Percentiles rank a stretch among this genome's conserved stretches.
Conservation (phyloP, 2,329 filamentous ascomycete genomes). For the Scytalidium sp. region DNA sequence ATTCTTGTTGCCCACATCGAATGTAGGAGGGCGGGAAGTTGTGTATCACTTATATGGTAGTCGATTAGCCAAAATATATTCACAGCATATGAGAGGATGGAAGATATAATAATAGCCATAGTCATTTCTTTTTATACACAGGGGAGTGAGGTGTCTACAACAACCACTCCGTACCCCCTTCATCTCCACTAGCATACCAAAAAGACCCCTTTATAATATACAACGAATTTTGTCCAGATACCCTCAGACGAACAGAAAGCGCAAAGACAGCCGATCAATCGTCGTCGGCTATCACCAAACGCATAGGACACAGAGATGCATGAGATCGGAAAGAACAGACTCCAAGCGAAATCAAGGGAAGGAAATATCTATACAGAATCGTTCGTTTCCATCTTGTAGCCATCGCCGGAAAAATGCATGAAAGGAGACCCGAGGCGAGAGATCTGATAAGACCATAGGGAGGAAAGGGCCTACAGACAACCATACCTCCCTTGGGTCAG, state of each 20-base stretch:
- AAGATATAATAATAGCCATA: no score
- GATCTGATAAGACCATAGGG: neutral
- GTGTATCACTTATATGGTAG: no score
- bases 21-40: no score
- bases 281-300: neutral
- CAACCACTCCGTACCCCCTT: neutral
- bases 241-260: neutral
- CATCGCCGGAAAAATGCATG: neutral
- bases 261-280: neutral
- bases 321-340: neutral
- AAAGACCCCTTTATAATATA: neutral
- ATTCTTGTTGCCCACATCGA: no score
- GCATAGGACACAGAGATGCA: neutral
- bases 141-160: constrained; percentile 27
- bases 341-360: neutral
- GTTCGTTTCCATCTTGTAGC: neutral
- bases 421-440: neutral
- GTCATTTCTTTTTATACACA: constrained; percentile 63
- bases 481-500: neutral
- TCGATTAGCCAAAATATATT: no score
- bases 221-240: neutral
- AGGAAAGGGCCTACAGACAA: neutral
- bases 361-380: neutral
- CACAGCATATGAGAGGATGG: no score
- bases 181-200: neutral